Base-by-base conservation (phyloP, 1,139 yeast species). In the Williopsis jadinii region DNA sequence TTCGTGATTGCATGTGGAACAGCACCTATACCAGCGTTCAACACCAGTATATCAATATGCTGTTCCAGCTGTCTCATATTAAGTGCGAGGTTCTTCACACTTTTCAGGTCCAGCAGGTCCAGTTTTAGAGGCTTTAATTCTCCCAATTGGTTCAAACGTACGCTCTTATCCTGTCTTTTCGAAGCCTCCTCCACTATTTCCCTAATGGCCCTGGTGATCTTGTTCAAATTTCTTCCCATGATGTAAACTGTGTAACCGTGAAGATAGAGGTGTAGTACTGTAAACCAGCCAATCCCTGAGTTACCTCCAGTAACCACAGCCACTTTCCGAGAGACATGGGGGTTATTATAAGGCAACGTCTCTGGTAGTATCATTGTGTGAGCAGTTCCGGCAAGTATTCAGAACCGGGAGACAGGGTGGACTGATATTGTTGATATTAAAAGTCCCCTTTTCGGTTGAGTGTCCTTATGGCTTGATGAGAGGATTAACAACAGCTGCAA, bases 1-100 rank as follows among this genome's bases (percentile, higher is more conserved):
- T 62, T 63, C 0, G 95, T 84, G 28, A 66, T 51, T 12, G 74
- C 67, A 55, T 68, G 77, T 0, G 95, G 95, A 11, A 80, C 66
- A 2, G 84, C 94, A 80, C 84, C 81, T 3, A 84, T 79, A 1
- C 95, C 95, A 0, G 95, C 94, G 58, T 86, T 87, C 53, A 85
- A 78, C 31, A 87, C 70, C 35, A 87, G 68, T 26, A 86, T 59
- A 58, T 85, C 80, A 14, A 87, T 60, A 30, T 64, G 61, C 8
- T 64, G 54, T 53, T 85, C 95, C 41, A 63, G 51, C 10, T 62
- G 56, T 38, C 62, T 63, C 48, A 85, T 73, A 29, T 65, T 64
- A 10, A 62, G 58, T 6, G 77, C 80, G 0, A 88, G 85, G 27
- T 56, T 56, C 29, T 73, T 70, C 2, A 86, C 86, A 28, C 81